Evolutionary conservation across 257 asterid species (phyloP).

Genomic region (Plantago elongata): DNA sequence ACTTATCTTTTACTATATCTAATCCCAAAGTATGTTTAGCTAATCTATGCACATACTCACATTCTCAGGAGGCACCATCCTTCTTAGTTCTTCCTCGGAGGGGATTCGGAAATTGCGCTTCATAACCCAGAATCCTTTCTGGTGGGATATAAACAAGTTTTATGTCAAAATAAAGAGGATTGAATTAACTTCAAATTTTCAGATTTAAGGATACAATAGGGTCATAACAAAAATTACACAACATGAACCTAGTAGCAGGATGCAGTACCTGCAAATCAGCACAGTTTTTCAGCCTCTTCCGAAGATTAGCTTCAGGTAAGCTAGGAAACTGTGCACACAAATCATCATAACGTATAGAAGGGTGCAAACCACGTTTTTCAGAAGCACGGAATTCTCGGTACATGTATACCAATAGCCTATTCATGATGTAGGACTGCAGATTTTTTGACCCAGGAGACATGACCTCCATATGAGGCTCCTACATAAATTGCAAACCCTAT

Average conservation of each 20-base stretch:
- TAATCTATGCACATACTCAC: slow-evolving; percentile 44
- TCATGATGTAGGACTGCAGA: slow-evolving; percentile 76
- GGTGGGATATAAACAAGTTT: slow-evolving; percentile 24
- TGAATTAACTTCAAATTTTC: slow-evolving; percentile 4
- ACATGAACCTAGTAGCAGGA: slow-evolving; percentile 6
- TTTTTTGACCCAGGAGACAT: slow-evolving; percentile 89
- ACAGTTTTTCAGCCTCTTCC: slow-evolving; percentile 81
- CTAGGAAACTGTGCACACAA: slow-evolving; percentile 73
- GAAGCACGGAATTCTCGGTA: slow-evolving; percentile 82
- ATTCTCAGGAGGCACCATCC: slow-evolving; percentile 95
- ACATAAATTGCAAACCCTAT: slow-evolving; percentile 20
- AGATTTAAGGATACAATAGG: slow-evolving; percentile 6
- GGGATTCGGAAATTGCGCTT: slow-evolving; percentile 85
- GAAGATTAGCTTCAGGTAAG: slow-evolving; percentile 68
- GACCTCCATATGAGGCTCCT: slow-evolving; percentile 98
- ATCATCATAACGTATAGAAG: slow-evolving; percentile 78
- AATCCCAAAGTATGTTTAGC: slow-evolving; percentile 13
- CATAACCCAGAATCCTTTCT: slow-evolving; percentile 90
- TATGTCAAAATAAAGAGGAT: slow-evolving; percentile 12
- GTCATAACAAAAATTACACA: not conserved
- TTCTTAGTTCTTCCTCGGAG: slow-evolving; percentile 90
- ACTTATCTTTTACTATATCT: slow-evolving; percentile 12
- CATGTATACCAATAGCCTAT: slow-evolving; percentile 82
- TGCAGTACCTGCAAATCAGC: slow-evolving; percentile 78
- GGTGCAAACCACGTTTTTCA: slow-evolving; percentile 78